phyloP scores from a whole-genome alignment of 257 asterid species.

The Primulina huaijiensis region DNA sequence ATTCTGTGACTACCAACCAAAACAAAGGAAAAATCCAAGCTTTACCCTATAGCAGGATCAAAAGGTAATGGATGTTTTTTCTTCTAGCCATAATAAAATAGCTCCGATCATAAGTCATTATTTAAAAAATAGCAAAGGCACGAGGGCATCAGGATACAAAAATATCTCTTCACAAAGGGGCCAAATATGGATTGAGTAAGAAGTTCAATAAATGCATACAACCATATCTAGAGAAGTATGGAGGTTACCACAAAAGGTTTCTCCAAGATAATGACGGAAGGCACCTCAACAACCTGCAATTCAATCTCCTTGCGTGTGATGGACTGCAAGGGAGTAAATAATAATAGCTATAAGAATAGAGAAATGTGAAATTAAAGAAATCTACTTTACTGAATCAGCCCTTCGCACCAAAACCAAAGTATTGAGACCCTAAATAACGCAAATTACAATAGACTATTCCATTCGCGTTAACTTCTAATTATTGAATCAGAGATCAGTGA shows the following conservation, averaged over 20 bases:
- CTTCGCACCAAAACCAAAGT: slow-evolving; percentile 12
- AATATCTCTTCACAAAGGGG: slow-evolving; percentile 2
- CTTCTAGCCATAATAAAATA: slow-evolving; percentile 14
- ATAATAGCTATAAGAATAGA: slow-evolving; percentile 18
- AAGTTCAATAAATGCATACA: slow-evolving; percentile 17
- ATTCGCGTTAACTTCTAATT: slow-evolving; percentile 3
- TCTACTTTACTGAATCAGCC: slow-evolving; percentile 8
- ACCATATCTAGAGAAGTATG: slow-evolving; percentile 19
- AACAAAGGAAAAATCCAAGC: background rate
- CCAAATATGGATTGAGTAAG: slow-evolving; percentile 11
- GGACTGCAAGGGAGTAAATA: slow-evolving; percentile 51
- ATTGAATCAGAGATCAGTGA: slow-evolving; percentile 11
- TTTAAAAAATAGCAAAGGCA: slow-evolving; percentile 2
- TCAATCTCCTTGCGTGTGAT: slow-evolving; percentile 75
- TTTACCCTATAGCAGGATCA: slow-evolving; percentile 17
- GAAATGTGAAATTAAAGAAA: background rate
- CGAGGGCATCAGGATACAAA: background rate
- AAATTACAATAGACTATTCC: slow-evolving; percentile 9
- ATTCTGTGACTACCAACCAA: background rate
- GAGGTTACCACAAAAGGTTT: slow-evolving; percentile 75
- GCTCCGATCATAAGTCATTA: slow-evolving; percentile 4
- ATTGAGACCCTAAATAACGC: slow-evolving; percentile 15
- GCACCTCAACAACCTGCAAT: slow-evolving; percentile 69
- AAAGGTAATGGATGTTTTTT: background rate
- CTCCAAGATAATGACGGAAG: slow-evolving; percentile 67